Evolutionary conservation across 2,329 filamentous ascomycete genomes (phyloP), one percentile per base, ranked within the genome.

Genomic region (Ilyonectria sp.): DNA sequence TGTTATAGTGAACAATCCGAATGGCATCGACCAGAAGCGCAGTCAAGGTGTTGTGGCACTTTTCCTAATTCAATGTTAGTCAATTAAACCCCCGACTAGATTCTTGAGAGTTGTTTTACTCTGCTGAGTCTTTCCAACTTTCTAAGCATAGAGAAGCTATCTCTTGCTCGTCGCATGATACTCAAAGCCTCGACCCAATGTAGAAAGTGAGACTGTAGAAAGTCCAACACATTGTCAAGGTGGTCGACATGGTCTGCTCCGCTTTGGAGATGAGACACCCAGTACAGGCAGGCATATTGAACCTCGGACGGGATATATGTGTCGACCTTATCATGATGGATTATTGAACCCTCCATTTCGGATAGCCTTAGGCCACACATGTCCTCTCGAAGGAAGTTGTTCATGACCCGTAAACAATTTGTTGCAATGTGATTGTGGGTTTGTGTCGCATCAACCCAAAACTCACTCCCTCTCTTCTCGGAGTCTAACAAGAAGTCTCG

Each of bases 221-320:
- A 61, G 19, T 44, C 7, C 7, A 21, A 44, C 21, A 60, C 33
- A 7, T 11, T 17, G 19, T 44, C 26, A 26, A 26, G 29, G 13
- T 37, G 15, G 4, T 43, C 40, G 21, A 33, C 11, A 53, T 7
- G n/a, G 11, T 10, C 35, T 19, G 7, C 17, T 13, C 15, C 46
- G 21, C 4, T 43, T 35, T 6, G 26, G 26, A 61, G 6, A 15
- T 61, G 59, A 9, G 26, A 23, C 10, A 19, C 50, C 59, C 59
- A 62, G 23, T 70, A 37, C 1, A 43, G 21, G 1, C 61, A 71
- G 2, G 61, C 65, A 19, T 71, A 71, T 19, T 50, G 61, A 0
- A 68, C 5, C 33, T 71, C 55, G 0, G 47, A 1, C 0, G 65
- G 7, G 0, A 70, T 23, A 4, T 13, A 33, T 0, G 31, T 9